Conservation (phyloP, 169 alveolate genomes). For the Cytauxzoon felis region DNA sequence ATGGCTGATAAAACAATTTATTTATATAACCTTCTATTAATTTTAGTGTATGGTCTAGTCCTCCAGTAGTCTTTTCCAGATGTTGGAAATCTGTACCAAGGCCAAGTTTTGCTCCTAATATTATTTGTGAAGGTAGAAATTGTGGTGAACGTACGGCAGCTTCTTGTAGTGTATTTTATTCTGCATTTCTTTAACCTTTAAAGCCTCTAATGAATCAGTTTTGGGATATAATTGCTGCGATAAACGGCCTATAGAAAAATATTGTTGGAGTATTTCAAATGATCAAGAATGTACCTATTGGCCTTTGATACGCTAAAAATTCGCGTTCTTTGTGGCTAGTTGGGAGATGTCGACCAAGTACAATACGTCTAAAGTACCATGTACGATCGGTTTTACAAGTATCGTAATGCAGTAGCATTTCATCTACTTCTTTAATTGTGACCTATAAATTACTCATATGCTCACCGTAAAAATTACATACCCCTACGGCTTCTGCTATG, state of each 20-base stretch:
- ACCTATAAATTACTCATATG: neutral
- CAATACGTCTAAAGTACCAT: slow-evolving; percentile 69
- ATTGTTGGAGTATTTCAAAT: too few species aligned
- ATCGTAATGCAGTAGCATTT: slow-evolving; percentile 66
- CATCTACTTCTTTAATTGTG: slow-evolving; percentile 68
- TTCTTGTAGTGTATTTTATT: slow-evolving; percentile 36
- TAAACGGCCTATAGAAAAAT: slow-evolving; percentile 9
- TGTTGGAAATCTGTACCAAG: slow-evolving; percentile 72
- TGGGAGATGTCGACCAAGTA: slow-evolving; percentile 62
- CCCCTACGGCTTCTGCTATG: slow-evolving; percentile 59
- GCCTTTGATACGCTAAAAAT: slow-evolving; percentile 58
- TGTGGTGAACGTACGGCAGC: slow-evolving; percentile 20
- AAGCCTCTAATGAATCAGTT: slow-evolving; percentile 30
- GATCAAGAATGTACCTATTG: slow-evolving; percentile 19
- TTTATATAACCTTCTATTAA: slow-evolving; percentile 34
- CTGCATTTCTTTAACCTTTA: slow-evolving; percentile 24
- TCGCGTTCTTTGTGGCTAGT: slow-evolving; percentile 69
- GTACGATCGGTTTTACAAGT: slow-evolving; percentile 71
- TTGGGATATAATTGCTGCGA: slow-evolving; percentile 51
- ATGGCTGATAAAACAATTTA: slow-evolving; percentile 21
- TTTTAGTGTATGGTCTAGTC: slow-evolving; percentile 70
- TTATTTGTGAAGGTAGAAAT: neutral
- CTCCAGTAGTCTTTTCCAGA: slow-evolving; percentile 70
- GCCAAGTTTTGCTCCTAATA: slow-evolving; percentile 62
- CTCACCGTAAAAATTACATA: neutral